Conservation (phyloP, 345 rosid genomes). For the Euclidium syriacum region DNA sequence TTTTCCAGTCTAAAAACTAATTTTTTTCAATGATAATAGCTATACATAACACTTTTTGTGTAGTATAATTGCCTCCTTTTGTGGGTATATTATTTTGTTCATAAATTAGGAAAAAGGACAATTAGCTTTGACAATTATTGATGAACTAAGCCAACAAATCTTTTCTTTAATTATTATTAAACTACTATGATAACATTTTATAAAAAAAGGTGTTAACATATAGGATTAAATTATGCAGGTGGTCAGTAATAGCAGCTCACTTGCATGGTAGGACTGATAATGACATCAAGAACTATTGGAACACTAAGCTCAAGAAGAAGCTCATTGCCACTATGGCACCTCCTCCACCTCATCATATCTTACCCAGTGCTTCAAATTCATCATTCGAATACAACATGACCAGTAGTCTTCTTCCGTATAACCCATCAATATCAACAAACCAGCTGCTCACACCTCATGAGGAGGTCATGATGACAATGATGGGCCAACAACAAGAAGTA, state of each 20-base stretch:
- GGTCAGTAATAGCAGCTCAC: slow-evolving; percentile 90
- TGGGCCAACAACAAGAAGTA: slow-evolving; percentile 33
- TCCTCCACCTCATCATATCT: slow-evolving; percentile 26
- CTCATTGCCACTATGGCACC: slow-evolving; percentile 34
- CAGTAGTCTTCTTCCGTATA: slow-evolving; percentile 18
- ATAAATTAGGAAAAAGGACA: not conserved
- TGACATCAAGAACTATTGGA: slow-evolving; percentile 92
- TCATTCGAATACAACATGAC: slow-evolving; percentile 30
- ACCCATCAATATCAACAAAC: slow-evolving; percentile 36
- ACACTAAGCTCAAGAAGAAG: slow-evolving; percentile 89
- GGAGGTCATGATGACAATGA: slow-evolving; percentile 35
- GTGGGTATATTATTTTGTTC: slow-evolving; percentile 28
- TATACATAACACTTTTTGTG: slow-evolving; percentile 25
- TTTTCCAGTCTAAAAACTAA: not conserved
- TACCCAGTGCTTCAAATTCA: slow-evolving; percentile 25
- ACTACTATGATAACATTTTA: not conserved
- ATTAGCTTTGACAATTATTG: slow-evolving; percentile 6
- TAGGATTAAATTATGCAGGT: slow-evolving; percentile 33
- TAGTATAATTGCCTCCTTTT: slow-evolving; percentile 30
- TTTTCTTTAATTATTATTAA: not conserved
- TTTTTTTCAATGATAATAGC: not conserved
- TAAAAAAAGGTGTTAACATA: not conserved
- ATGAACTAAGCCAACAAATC: not conserved
- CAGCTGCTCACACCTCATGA: slow-evolving; percentile 29
- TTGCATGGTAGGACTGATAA: slow-evolving; percentile 89